phyloP scores from a whole-genome alignment of 2,329 filamentous ascomycete species.

The Trichoderma sp. region DNA sequence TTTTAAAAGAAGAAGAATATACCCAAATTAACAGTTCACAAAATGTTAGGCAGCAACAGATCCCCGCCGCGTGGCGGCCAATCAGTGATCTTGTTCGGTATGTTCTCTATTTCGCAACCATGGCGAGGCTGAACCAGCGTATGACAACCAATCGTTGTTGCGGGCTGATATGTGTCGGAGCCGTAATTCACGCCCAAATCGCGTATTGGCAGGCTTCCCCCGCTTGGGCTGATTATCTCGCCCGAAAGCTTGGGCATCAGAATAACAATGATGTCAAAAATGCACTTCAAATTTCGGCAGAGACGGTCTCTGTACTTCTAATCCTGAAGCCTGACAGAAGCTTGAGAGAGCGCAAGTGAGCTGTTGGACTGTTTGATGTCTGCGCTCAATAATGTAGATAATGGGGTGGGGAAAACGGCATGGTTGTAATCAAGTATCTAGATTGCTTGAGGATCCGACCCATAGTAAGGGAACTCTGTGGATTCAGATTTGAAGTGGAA shows the following conservation, averaged over 20 bases:
- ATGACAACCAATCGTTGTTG: background rate
- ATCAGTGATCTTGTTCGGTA: background rate
- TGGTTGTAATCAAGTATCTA: background rate
- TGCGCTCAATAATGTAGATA: background rate
- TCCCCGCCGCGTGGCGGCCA: background rate
- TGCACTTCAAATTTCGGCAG: background rate
- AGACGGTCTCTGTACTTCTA: background rate
- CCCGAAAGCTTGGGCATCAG: background rate
- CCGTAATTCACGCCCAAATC: background rate
- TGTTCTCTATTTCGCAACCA: background rate
- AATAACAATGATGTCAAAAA: background rate
- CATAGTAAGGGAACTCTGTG: background rate
- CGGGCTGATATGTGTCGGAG: background rate
- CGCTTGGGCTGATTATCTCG: background rate
- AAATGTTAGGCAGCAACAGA: background rate
- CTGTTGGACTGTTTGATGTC: background rate
- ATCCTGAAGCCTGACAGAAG: background rate
- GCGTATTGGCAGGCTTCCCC: background rate
- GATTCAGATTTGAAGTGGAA: background rate
- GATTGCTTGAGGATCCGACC: background rate
- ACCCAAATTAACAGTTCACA: background rate
- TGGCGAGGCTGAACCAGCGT: background rate
- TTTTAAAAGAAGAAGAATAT: background rate
- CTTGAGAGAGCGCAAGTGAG: background rate
- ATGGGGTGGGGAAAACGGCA: background rate